Evolutionary conservation across 768 basidiomycete species (phyloP).

Genomic region (Pulveroboletus sp.): DNA sequence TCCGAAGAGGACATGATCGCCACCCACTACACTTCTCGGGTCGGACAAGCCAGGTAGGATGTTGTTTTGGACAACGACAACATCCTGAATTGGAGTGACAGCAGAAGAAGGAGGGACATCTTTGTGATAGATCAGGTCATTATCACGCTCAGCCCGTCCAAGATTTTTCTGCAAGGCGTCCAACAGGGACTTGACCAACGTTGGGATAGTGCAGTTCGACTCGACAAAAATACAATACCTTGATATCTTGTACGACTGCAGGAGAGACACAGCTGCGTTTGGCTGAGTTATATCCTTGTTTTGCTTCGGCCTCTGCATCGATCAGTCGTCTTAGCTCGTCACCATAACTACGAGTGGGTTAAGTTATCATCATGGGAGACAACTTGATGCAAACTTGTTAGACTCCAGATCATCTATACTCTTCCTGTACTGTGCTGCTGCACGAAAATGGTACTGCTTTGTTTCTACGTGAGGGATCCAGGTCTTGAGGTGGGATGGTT

Average conservation of each 20-base stretch:
- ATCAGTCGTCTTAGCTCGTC: constrained; percentile 75
- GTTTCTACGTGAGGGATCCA: constrained; percentile 80
- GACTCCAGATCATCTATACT: constrained; percentile 83
- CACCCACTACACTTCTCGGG: constrained; percentile 49
- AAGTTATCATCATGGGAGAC: neutral
- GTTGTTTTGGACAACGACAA: constrained; percentile 58
- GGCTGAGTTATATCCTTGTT: constrained; percentile 64
- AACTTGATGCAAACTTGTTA: constrained; percentile 45
- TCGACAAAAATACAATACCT: constrained; percentile 40
- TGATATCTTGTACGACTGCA: constrained; percentile 70
- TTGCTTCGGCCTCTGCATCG: constrained; percentile 61
- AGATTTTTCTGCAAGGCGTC: constrained; percentile 65
- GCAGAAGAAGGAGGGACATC: constrained; percentile 72
- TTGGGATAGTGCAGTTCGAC: neutral
- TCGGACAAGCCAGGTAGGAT: constrained; percentile 54
- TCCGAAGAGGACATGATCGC: constrained; percentile 61
- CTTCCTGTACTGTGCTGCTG: constrained; percentile 85
- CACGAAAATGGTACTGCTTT: constrained; percentile 81
- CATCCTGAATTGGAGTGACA: constrained; percentile 59
- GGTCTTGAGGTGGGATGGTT: constrained; percentile 36
- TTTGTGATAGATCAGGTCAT: constrained; percentile 92
- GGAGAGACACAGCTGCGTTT: constrained; percentile 57
- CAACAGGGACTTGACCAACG: constrained; percentile 58
- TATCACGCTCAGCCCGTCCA: constrained; percentile 78
- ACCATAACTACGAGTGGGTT: constrained; percentile 62